phyloP scores from a whole-genome alignment of 1,284 basidiomycete genomes.

The Cystobasidium sp. region DNA sequence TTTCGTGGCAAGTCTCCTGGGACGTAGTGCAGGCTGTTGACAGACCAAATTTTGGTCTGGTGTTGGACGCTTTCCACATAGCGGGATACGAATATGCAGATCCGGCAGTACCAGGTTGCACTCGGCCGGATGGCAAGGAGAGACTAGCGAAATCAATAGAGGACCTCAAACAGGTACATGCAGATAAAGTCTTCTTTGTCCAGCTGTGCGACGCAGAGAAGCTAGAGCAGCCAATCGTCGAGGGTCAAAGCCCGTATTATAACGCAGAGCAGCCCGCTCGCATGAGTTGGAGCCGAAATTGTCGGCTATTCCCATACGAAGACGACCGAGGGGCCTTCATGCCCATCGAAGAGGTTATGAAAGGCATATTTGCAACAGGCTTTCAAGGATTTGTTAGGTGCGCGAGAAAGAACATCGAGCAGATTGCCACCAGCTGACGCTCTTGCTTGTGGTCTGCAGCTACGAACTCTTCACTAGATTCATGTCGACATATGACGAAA shows the following conservation, averaged over 20 bases:
- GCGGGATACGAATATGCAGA: conserved; percentile 45
- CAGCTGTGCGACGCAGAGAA: conserved; percentile 46
- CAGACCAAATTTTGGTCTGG: conserved; percentile 47
- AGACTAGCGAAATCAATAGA: conserved; percentile 18
- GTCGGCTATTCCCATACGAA: conserved; percentile 44
- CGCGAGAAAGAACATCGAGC: background rate
- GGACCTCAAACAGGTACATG: conserved; percentile 32
- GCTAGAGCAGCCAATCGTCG: conserved; percentile 32
- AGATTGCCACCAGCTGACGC: background rate
- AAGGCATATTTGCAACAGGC: conserved; percentile 41
- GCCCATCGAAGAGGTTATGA: conserved; percentile 42
- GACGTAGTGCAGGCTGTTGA: conserved; percentile 41
- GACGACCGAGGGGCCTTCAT: conserved; percentile 40
- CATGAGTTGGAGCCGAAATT: conserved; percentile 46
- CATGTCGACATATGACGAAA: conserved; percentile 20
- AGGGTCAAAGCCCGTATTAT: conserved; percentile 29
- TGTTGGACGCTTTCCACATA: conserved; percentile 48
- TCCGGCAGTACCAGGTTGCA: conserved; percentile 23
- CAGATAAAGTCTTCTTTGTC: conserved; percentile 40
- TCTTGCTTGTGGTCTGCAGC: background rate
- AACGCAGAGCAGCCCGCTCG: conserved; percentile 32
- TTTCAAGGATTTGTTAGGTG: conserved; percentile 44
- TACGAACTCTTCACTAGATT: conserved; percentile 42
- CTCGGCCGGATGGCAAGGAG: conserved; percentile 9
- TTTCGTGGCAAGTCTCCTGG: conserved; percentile 44